Percentiles rank a stretch among this genome's conserved stretches.
phyloP scores from a whole-genome alignment of 192 early-diverging fungal genomes.

The Diversispora epigaea region DNA sequence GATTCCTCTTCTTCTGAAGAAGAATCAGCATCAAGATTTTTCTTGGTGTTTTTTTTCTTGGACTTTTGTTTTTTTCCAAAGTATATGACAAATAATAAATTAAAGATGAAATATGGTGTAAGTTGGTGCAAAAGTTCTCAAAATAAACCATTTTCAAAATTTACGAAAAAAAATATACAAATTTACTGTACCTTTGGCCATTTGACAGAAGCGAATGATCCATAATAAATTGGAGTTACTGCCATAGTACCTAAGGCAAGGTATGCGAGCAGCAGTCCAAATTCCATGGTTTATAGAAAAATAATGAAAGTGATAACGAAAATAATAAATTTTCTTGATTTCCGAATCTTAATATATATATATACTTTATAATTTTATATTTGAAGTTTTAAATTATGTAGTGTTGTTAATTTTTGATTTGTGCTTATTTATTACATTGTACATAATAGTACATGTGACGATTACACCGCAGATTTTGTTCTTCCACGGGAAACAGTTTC shows the following conservation, averaged over 20 bases:
- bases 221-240: constrained; percentile 81
- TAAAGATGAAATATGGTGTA: not conserved
- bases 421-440: too few relatives aligned
- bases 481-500: too few relatives aligned
- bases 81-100: not conserved
- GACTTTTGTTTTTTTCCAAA: constrained; percentile 42
- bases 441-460: too few relatives aligned
- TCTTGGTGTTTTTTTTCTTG: constrained; percentile 37
- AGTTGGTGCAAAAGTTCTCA: not conserved
- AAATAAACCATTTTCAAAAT: not conserved
- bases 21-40: constrained; percentile 57
- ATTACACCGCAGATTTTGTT: too few relatives aligned
- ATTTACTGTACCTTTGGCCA: constrained; percentile 49
- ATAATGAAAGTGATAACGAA: too few relatives aligned
- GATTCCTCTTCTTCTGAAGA: constrained; percentile 69
- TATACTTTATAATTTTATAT: too few relatives aligned
- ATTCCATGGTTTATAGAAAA: constrained; percentile 25
- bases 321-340: too few relatives aligned
- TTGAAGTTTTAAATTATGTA: too few relatives aligned
- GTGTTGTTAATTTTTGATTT: too few relatives aligned
- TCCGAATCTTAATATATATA: too few relatives aligned
- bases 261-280: constrained; percentile 76
- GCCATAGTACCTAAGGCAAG: constrained; percentile 84
- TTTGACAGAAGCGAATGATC: constrained; percentile 73
- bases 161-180: not conserved